A percentile compares a stretch with the other conserved stretches of the same genome.
Evolutionary conservation across 1,139 yeast species (phyloP).

Genomic region (Pichia sp.): DNA sequence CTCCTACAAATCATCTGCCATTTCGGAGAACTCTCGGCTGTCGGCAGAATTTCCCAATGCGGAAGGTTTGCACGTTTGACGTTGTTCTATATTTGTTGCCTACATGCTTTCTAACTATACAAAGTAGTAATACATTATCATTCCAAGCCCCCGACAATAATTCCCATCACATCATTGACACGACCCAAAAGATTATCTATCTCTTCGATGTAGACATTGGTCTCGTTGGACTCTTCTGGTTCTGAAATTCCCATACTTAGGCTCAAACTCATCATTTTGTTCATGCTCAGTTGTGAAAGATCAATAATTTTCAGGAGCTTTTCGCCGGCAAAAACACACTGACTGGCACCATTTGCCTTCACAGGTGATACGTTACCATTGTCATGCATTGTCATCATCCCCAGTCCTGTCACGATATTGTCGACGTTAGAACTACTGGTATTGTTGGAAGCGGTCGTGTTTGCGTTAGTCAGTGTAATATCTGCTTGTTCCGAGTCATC

Average conservation of each 20-base stretch:
- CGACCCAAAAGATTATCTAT: constrained; percentile 13
- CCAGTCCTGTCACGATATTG: constrained; percentile 15
- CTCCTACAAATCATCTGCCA: not conserved
- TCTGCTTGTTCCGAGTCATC: constrained; percentile 14
- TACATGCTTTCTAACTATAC: not conserved
- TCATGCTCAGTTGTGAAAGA: constrained; percentile 8
- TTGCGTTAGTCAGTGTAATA: constrained; percentile 14
- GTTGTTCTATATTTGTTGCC: too few relatives aligned
- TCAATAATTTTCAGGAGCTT: constrained; percentile 4
- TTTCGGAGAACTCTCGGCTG: not conserved
- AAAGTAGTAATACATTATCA: not conserved
- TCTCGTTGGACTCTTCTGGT: constrained; percentile 1
- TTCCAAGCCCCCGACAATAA: constrained; percentile 7
- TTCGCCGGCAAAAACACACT: not conserved
- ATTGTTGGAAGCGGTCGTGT: not conserved
- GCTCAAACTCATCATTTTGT: constrained; percentile 7
- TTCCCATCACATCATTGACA: constrained; percentile 12
- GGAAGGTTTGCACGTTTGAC: not conserved
- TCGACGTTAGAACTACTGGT: constrained; percentile 2
- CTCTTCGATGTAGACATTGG: constrained; percentile 10
- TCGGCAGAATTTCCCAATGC: not conserved
- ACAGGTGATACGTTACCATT: constrained; percentile 13
- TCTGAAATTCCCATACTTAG: constrained; percentile 6
- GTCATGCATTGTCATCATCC: constrained; percentile 16
- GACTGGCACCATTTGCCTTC: not conserved